Base-by-base conservation (phyloP, 495 filamentous ascomycete genomes). In the Viridothelium virens region DNA sequence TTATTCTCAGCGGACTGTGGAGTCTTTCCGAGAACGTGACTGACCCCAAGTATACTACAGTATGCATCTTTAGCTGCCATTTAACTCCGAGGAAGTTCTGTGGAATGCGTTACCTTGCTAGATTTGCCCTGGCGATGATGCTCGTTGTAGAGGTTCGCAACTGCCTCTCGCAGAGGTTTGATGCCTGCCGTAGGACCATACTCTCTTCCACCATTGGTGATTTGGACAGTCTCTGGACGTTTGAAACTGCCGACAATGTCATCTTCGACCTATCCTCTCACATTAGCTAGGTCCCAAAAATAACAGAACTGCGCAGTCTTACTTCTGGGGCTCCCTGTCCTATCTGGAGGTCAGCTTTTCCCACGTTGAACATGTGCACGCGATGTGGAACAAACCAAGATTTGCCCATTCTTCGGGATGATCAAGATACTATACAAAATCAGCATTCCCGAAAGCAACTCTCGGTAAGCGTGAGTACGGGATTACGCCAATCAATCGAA, bases 161-260 rank as follows among this genome's bases (percentile, higher is more conserved):
- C 91, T 14, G 93, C 93, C 67, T 89, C 87, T 62, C 93, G 82
- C 65, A 97, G 81, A 33, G 89, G 86, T 82, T 90, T 96, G 82
- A 96, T 96, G 72, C 93, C 93, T 18, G 92, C 89, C 2, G 91
- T 96, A 25, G 93, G 92, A 6, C 91, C 93, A 76, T 97, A 97
- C 75, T 97, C 93, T 69, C 93, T 82, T 18, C 88, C 85, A 61
- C 82, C 83, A 66, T 87, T 82, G 65, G 83, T 86, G 74, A 97
- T 84, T 67, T 95, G 85, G 73, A 97, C 88, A 14, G 78, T 79
- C n/a, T 83, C 84, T 6, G 93, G 93, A n/a, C 94, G 86, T 68
- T 89, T 80, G 74, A 97, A 96, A 77, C 88, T 92, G 59, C 92
- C 89, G 70, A 86, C 85, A 73, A 97, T 96, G 67, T 92, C 91